phyloP scores from a whole-genome alignment of 1,284 basidiomycete species.

The Puccinia coronata region DNA sequence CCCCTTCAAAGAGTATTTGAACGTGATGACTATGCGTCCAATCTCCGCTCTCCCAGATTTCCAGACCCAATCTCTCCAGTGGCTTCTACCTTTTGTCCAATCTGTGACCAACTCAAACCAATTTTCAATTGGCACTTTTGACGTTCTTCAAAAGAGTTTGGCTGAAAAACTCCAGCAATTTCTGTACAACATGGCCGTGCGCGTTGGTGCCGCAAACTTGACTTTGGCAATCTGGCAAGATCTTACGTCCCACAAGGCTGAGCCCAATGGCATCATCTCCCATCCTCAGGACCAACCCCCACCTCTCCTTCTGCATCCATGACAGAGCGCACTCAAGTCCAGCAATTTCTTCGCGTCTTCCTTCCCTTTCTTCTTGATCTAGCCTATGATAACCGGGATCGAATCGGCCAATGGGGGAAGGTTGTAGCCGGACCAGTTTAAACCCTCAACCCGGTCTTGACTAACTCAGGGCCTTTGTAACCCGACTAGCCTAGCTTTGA shows the following conservation, averaged over 20 bases:
- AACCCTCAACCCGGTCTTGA: too few relatives aligned
- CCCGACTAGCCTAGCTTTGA: too few relatives aligned
- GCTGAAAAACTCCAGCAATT: conserved; percentile 24
- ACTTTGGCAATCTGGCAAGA: conserved; percentile 9
- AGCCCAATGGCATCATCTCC: background rate
- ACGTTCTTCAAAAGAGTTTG: too few relatives aligned
- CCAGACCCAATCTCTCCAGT: too few relatives aligned
- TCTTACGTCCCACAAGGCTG: background rate
- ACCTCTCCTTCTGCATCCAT: background rate
- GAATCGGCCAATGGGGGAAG: background rate
- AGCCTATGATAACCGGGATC: conserved; percentile 21
- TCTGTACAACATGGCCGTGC: background rate
- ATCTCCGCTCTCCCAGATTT: conserved; percentile 8
- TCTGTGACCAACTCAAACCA: too few relatives aligned
- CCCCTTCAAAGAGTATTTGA: too few relatives aligned
- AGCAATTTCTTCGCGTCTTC: conserved; percentile 30
- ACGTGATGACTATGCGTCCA: conserved; percentile 9
- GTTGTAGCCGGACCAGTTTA: too few relatives aligned
- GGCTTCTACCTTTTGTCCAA: too few relatives aligned
- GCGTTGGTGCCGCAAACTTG: too few relatives aligned
- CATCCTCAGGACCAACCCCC: background rate
- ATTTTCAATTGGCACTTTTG: too few relatives aligned
- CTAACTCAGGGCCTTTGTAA: too few relatives aligned
- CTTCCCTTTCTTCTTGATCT: conserved; percentile 34
- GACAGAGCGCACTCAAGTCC: conserved; percentile 9